Evolutionary conservation across 2,329 filamentous ascomycete species (phyloP), one percentile per base, ranked within the genome.

Genomic region (Hypoxylon sp.): DNA sequence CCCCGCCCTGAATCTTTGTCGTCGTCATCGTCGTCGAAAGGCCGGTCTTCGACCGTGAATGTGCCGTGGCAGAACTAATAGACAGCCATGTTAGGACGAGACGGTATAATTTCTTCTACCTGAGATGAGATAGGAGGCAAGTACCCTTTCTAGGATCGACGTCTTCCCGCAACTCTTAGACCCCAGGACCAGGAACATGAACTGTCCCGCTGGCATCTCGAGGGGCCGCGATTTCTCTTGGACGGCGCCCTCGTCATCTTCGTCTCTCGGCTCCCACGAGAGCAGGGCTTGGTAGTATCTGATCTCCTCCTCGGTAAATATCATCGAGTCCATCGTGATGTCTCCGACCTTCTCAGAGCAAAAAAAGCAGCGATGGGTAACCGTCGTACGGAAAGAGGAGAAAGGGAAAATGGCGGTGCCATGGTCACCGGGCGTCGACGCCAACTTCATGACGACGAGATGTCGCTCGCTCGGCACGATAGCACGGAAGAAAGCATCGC

Each of bases 81-180:
- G n/a, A n/a, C n/a, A 13, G 41, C 2, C 13, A 31, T 43, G 42
- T 48, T 47, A 58, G 49, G 46, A 41, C 2, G 4, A 51, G 13
- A 29, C 7, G n/a, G n/a, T n/a, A n/a, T n/a, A n/a, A n/a, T n/a
- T n/a, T n/a, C n/a, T n/a, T n/a, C n/a, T n/a, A n/a, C n/a, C n/a
- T n/a, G n/a, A n/a, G n/a, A n/a, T n/a, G n/a, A n/a, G n/a, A n/a
- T n/a, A n/a, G n/a, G n/a, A n/a, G n/a, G n/a, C n/a, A n/a, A n/a
- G n/a, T 65, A 78, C 76, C 61, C 72, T 71, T 4, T 73, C 74
- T 10, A 78, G 55, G 5, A 78, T 67, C 3, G 75, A 71, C 7
- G 76, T 78, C 64, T 79, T 79, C n/a, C 77, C 77, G 38, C 71
- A 73, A 0, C 74, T 73, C 26, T 73, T 71, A 2, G 69, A 71